These are phyloP conservation scores for Pythium angustatum DNA, from an alignment of 352 stramenopile genomes.

Conservation along the genomic window DNA sequence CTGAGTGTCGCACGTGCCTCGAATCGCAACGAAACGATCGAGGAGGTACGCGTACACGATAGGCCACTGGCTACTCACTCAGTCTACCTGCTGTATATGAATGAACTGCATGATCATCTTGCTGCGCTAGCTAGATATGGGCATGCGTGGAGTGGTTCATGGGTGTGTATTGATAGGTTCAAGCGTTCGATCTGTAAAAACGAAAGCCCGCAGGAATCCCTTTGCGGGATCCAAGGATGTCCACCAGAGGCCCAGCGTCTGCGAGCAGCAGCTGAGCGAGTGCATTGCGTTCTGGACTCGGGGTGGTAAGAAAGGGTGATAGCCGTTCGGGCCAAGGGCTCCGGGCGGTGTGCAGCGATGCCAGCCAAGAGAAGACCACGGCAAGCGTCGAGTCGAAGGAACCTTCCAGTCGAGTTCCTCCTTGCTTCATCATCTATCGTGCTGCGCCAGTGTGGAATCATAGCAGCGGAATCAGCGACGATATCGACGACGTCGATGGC, in stretches of 20 bases:
- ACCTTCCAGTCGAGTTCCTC: conserved; percentile 23
- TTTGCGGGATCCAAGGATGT: neutral
- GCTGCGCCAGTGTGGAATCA: conserved; percentile 15
- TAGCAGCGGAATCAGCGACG: conserved; percentile 21
- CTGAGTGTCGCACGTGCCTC: too few relatives aligned
- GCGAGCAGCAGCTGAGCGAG: neutral
- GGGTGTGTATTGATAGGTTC: conserved; percentile 15
- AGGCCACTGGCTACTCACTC: neutral
- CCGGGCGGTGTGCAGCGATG: too few relatives aligned
- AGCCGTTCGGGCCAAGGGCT: too few relatives aligned
- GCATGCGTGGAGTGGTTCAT: neutral
- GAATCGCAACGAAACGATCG: too few relatives aligned
- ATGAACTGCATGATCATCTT: conserved; percentile 12
- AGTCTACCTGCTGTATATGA: neutral
- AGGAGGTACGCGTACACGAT: neutral
- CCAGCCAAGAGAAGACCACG: neutral
- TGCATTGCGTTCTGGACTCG: conserved; percentile 25
- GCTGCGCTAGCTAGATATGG: too few relatives aligned
- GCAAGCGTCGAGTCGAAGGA: neutral
- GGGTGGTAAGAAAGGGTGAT: neutral
- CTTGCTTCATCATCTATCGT: too few relatives aligned
- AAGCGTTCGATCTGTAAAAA: neutral
- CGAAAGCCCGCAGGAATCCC: neutral
- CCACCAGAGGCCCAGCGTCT: neutral
- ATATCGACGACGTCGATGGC: conserved; percentile 12